phyloP scores from a whole-genome alignment of 2,329 filamentous ascomycete genomes.

The Pestalotiopsis fici region DNA sequence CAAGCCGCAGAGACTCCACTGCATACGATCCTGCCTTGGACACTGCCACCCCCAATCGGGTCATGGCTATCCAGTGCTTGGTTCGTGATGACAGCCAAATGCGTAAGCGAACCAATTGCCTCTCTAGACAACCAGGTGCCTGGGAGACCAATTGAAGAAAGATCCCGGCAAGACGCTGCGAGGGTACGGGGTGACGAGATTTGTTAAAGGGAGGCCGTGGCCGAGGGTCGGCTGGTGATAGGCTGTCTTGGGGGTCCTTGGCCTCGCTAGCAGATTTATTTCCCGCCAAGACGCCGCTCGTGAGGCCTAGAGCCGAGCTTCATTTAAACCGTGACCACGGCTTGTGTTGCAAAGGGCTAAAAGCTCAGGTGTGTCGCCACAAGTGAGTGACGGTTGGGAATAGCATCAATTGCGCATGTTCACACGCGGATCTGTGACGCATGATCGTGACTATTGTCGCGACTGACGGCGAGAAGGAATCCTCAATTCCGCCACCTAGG shows the following conservation, averaged over 20 bases:
- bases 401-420: neutral
- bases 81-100: conserved; percentile 8
- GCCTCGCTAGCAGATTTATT: neutral
- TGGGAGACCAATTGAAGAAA: neutral
- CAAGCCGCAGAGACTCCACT: conserved; percentile 3
- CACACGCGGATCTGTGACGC: neutral
- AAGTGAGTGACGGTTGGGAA: neutral
- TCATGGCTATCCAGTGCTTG: neutral
- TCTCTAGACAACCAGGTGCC: neutral
- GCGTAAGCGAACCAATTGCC: conserved; percentile 4
- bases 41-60: conserved; percentile 7
- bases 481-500: neutral
- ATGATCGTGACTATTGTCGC: neutral
- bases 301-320: neutral
- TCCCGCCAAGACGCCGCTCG: neutral
- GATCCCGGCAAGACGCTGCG: neutral
- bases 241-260: neutral
- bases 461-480: neutral
- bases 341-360: neutral
- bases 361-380: neutral
- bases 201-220: neutral
- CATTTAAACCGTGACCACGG: neutral
- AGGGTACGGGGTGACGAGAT: neutral
- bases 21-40: conserved; percentile 3
- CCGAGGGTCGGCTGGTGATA: neutral